Conservation (phyloP, 192 early-diverging fungal genomes). For the Coemansia reversa region DNA sequence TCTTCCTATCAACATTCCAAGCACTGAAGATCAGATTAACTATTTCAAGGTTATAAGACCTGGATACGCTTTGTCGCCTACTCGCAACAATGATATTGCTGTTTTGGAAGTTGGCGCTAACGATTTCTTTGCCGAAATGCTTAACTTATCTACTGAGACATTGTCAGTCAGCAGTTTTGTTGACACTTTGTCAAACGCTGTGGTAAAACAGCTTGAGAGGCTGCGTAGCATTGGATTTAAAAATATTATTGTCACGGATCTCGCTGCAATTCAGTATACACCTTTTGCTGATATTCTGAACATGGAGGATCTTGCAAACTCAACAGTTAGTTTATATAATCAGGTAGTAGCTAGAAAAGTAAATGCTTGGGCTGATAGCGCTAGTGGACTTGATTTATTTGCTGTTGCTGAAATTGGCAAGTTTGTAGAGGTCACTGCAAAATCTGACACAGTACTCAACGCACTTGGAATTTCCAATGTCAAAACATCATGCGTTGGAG, state of each 20-base stretch:
- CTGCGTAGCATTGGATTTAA: slow-evolving; percentile 39
- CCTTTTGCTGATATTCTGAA: slow-evolving; percentile 25
- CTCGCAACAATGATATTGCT: slow-evolving; percentile 27
- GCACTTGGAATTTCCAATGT: slow-evolving; percentile 37
- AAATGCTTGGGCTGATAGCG: slow-evolving; percentile 26
- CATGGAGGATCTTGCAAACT: slow-evolving; percentile 15
- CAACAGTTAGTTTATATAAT: slow-evolving; percentile 34
- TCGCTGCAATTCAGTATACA: slow-evolving; percentile 41
- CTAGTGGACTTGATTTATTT: slow-evolving; percentile 15
- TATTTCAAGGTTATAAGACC: slow-evolving; percentile 26
- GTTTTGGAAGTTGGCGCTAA: slow-evolving; percentile 38
- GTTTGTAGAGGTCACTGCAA: slow-evolving; percentile 40
- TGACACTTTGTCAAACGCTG: slow-evolving; percentile 19
- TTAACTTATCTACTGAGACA: slow-evolving; percentile 16
- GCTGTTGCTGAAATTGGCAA: slow-evolving; percentile 33
- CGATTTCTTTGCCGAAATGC: slow-evolving; percentile 33
- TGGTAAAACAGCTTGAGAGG: slow-evolving; percentile 32
- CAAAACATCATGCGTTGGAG: slow-evolving; percentile 40
- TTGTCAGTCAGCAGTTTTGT: slow-evolving; percentile 26
- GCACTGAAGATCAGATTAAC: slow-evolving; percentile 37
- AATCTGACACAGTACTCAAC: slow-evolving; percentile 10
- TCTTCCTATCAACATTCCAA: slow-evolving; percentile 30
- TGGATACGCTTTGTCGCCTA: slow-evolving; percentile 7
- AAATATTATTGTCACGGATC: slow-evolving; percentile 37
- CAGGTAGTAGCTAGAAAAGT: slow-evolving; percentile 23